Conservation (phyloP, 768 basidiomycete genomes). For the Tylopilus plumbeoviolaceoides region DNA sequence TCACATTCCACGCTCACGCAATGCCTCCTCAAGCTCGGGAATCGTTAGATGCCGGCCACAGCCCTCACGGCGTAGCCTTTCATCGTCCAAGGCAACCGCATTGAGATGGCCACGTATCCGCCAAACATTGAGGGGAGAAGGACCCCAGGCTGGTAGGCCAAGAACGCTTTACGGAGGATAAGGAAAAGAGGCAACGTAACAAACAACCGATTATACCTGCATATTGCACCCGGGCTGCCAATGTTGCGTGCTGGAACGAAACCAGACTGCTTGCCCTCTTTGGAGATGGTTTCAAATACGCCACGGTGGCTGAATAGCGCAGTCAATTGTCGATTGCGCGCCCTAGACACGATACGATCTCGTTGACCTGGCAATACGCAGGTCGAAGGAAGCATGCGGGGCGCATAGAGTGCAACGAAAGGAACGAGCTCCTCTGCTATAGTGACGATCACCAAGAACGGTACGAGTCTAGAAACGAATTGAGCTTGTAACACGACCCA, state of each 20-base stretch:
- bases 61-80: slow-evolving; percentile 50
- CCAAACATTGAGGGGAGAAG: slow-evolving; percentile 28
- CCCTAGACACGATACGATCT: slow-evolving; percentile 55
- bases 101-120: slow-evolving; percentile 37
- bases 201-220: slow-evolving; percentile 44
- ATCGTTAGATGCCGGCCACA: slow-evolving; percentile 42
- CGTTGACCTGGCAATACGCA: slow-evolving; percentile 81
- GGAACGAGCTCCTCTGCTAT: slow-evolving; percentile 81
- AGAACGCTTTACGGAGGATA: slow-evolving; percentile 37
- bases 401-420: slow-evolving; percentile 80
- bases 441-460: slow-evolving; percentile 71
- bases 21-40: slow-evolving; percentile 57
- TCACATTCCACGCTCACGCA: slow-evolving; percentile 77
- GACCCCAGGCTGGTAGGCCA: slow-evolving; percentile 38
- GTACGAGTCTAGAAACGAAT: slow-evolving; percentile 49
- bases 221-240: slow-evolving; percentile 39
- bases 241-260: slow-evolving; percentile 13
- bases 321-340: slow-evolving; percentile 43
- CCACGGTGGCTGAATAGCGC: slow-evolving; percentile 36
- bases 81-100: slow-evolving; percentile 56
- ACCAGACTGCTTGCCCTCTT: slow-evolving; percentile 33
- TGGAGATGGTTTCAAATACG: slow-evolving; percentile 33
- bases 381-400: slow-evolving; percentile 80
- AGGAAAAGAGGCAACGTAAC: neutral
- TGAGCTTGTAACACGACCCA: slow-evolving; percentile 4